Percentiles rank a stretch among this genome's conserved stretches.
Conservation (phyloP, 2,329 filamentous ascomycete genomes). For the Penicillium thymicola region DNA sequence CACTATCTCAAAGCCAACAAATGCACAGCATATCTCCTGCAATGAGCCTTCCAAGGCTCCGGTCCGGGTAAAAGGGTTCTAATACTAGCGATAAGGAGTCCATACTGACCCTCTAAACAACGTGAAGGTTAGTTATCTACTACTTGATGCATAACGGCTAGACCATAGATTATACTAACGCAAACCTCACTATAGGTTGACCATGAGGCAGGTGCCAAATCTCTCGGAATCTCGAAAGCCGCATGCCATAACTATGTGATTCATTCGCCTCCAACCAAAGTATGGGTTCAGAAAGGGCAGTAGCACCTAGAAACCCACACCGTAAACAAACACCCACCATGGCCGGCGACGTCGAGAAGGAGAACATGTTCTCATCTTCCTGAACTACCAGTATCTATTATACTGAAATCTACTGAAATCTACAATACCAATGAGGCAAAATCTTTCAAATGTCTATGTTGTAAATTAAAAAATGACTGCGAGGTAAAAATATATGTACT, state of each 20-base stretch:
- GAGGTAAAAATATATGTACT: neutral
- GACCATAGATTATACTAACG: neutral
- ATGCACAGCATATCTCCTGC: no score
- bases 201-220: fast-evolving
- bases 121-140: neutral
- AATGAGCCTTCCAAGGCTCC: no score
- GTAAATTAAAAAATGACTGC: neutral
- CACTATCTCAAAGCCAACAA: no score
- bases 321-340: neutral
- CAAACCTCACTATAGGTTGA: neutral
- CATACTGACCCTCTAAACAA: fast-evolving
- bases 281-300: neutral
- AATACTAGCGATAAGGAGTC: neutral
- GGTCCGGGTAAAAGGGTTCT: neutral
- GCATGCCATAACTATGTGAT: neutral
- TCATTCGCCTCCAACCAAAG: neutral
- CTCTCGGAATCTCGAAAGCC: neutral
- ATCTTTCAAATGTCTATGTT: neutral
- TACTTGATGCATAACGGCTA: neutral
- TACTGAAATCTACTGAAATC: neutral
- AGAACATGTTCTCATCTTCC: no score
- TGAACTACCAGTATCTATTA: neutral
- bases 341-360: no score
- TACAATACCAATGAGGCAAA: neutral
- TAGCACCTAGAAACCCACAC: neutral